Evolutionary conservation across 352 stramenopile species (phyloP), one percentile per base, ranked within the genome.

Genomic region (Globisporangium megalacanthum): DNA sequence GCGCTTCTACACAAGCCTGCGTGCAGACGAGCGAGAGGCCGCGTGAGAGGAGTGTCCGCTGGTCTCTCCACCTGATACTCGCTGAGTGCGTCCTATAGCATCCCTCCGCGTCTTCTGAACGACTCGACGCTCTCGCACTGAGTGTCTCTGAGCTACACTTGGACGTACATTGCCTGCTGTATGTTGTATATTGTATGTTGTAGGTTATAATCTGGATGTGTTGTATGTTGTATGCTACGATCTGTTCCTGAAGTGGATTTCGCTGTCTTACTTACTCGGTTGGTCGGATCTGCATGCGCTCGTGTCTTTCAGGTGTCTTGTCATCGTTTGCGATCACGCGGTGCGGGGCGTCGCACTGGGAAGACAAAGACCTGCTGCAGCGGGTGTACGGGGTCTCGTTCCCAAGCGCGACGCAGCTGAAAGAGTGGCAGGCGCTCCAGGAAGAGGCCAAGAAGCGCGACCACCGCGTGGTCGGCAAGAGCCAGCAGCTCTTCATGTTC

Each of bases 371-470:
- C 55, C 79, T 97, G 77, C 72, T 99, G 14, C 92, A 98, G 76
- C 86, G 96, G 41, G 96, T 99, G 62, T 99, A 99, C 69, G 96
- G 92, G 45, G 97, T 98, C 33, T 96, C 96, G 31, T 99, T 97
- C 82, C 95, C 96, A 22, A 85, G 83, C 62, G 92, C 89, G 13
- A 50, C 78, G 19, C 77, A 96, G 61, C 68, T 98, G 20, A 95
- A 96, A 60, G 75, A 92, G 65, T 92, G 79, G 77, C 73, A 93
- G 56, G 73, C 87, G 31, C 57, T 94, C 29, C 84, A 98, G 70
- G 95, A 98, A 70, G 96, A 99, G 64, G 96, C 96, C 13, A 97
- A 97, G 69, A 98, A 98, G 69, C 79, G 96, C 20, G 96, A 99
- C 73, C 96, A 99, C 75, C 90, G 96, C 13, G 19, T 87, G n/a